Percentiles rank a stretch among this genome's conserved stretches.
Conservation (phyloP, 108 stramenopile species). For the Cyclostephanos invisitatus region DNA sequence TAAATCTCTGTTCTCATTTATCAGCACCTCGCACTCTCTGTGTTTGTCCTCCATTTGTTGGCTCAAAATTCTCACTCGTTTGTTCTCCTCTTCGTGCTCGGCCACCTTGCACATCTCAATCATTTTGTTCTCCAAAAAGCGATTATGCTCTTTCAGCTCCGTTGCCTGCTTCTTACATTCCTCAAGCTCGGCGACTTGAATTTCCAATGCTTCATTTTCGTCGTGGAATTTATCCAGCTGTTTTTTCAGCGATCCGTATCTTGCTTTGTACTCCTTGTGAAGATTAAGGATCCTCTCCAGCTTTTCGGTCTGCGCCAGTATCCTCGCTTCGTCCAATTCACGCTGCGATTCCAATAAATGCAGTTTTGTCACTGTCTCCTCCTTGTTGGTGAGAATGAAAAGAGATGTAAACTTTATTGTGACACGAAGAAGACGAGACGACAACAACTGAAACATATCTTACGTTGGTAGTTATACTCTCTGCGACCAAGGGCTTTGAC, state of each 20-base stretch:
- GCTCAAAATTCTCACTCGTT: constrained; percentile 4
- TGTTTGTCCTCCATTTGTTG: constrained; percentile 6
- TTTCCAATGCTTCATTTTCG: constrained; percentile 15
- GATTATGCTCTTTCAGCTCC: constrained; percentile 35
- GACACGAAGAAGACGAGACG: background rate
- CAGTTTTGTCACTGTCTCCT: constrained; percentile 21
- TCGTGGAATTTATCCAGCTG: constrained; percentile 15
- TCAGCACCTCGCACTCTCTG: background rate
- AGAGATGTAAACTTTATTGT: background rate
- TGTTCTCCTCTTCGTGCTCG: background rate
- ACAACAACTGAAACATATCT: background rate
- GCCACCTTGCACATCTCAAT: constrained; percentile 14
- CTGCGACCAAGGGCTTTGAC: background rate
- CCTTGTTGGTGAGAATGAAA: background rate
- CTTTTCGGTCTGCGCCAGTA: constrained; percentile 28
- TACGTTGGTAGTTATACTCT: background rate
- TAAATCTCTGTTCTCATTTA: constrained; percentile 5
- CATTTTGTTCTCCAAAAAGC: constrained; percentile 37
- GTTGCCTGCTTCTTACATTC: constrained; percentile 20
- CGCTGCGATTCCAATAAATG: constrained; percentile 27
- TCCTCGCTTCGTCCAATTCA: constrained; percentile 19
- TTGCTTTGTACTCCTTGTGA: constrained; percentile 34
- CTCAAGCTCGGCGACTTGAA: constrained; percentile 13
- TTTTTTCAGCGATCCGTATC: constrained; percentile 25
- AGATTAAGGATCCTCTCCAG: constrained; percentile 26